Evolutionary conservation across 2,329 filamentous ascomycete species (phyloP), one percentile per base, ranked within the genome.

Genomic region (Pseudocercospora fuligena): DNA sequence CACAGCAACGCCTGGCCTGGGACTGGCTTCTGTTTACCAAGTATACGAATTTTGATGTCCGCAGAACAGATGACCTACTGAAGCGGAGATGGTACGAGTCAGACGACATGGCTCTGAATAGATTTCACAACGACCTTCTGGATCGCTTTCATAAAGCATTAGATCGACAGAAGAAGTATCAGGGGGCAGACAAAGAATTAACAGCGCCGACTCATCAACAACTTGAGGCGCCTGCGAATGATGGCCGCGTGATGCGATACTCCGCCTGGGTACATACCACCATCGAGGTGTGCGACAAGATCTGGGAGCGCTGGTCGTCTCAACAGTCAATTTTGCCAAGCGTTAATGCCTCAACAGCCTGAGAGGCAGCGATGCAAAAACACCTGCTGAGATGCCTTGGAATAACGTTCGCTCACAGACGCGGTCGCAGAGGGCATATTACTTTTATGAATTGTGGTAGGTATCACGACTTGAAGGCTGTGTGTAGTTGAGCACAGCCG

Each of bases 31-130:
- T 63, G 9, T 51, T 58, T 23, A 63, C 53, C 8, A 21, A 63
- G 27, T 63, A 58, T 23, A 63, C 61, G 21, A 63, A 47, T 25
- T 36, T 63, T 5, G 51, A 63, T 25, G 23, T 46, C 23, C 51
- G 21, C 27, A 31, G 49, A 7, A 25, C 53, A 12, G 19, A 57
- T 19, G 53, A 63, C 33, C 14, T 63, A 16, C 31, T 63, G 31
- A 57, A 63, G 36, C 49, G 61, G 3, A 63, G 46, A 49, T 63
- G 61, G 61, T 63, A 63, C 31, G 61, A 63, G 25, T 63, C 61
- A 5, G 27, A 63, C 21, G 61, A 63, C 46, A 33, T 21, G 23
- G 61, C 61, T n/a, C 31, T 63, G 9, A 57, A 47, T 36, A 25
- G 61, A 12, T 63, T 63, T 9, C 43, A 63, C 16, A 57, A 63